Conservation (phyloP, 768 basidiomycete species). For the Cyclocybe aegerita region DNA sequence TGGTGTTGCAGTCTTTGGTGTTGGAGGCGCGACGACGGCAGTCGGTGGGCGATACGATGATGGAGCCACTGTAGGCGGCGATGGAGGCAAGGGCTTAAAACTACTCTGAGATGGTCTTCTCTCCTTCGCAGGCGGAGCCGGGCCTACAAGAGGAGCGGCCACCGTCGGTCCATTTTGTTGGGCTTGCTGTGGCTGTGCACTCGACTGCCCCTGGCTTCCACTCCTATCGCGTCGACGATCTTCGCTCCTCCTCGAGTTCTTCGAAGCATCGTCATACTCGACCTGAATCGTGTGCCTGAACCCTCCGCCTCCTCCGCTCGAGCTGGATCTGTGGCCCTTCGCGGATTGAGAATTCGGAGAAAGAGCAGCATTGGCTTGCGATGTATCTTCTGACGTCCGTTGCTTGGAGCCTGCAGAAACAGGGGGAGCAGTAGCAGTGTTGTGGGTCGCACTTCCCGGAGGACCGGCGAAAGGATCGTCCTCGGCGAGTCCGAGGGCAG, state of each 20-base stretch:
- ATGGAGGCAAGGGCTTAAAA: conserved; percentile 34
- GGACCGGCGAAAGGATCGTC: conserved; percentile 77
- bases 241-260: conserved; percentile 31
- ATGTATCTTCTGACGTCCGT: conserved; percentile 14
- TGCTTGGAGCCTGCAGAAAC: conserved; percentile 7
- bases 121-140: conserved; percentile 24
- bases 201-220: conserved; percentile 20
- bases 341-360: conserved; percentile 20
- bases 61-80: conserved; percentile 16
- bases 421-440: conserved; percentile 9
- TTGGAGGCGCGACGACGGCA: conserved; percentile 3
- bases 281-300: conserved; percentile 96
- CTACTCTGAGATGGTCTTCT: conserved; percentile 29
- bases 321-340: conserved; percentile 49
- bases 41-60: conserved; percentile 19
- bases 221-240: conserved; percentile 29
- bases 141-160: background rate
- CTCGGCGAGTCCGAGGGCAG: conserved; percentile 40
- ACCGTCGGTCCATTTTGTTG: conserved; percentile 4
- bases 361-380: conserved; percentile 5
- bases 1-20: background rate
- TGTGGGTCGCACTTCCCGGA: conserved; percentile 19
- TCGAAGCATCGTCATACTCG: conserved; percentile 76
- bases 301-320: conserved; percentile 33
- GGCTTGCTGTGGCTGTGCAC: conserved; percentile 4